Evolutionary conservation across 306 rosid genomes (phyloP).

Genomic region (Cyamopsis tetragonoloba): DNA sequence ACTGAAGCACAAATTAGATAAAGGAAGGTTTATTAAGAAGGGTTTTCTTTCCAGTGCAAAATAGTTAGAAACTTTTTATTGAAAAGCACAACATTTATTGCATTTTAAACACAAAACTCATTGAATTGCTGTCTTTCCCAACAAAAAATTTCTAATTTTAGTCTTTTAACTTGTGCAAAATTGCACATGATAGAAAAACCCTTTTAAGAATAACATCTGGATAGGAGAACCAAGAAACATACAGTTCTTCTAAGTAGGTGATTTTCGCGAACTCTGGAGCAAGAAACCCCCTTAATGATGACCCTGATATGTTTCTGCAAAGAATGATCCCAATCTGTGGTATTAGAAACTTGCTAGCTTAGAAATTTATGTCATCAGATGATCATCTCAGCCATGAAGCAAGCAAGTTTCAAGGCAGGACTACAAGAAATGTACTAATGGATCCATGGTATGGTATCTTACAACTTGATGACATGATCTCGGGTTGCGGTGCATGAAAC

Average conservation of each 20-base stretch:
- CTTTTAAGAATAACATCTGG: not conserved
- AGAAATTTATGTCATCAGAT: slow-evolving; percentile 5
- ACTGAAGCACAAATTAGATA: not conserved
- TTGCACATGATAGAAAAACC: no score
- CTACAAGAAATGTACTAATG: slow-evolving; percentile 10
- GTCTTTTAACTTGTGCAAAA: no score
- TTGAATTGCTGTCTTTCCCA: no score
- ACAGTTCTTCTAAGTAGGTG: slow-evolving; percentile 75
- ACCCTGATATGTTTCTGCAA: slow-evolving; percentile 80
- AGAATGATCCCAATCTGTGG: slow-evolving; percentile 27
- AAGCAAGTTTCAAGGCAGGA: not conserved
- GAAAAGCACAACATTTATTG: no score
- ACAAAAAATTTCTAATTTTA: no score
- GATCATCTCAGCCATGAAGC: slow-evolving; percentile 14
- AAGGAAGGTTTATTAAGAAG: not conserved
- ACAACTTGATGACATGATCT: slow-evolving; percentile 81
- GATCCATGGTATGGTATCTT: slow-evolving; percentile 34
- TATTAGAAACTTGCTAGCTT: slow-evolving; percentile 20
- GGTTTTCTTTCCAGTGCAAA: no score
- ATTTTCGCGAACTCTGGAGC: slow-evolving; percentile 77
- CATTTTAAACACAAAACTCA: no score
- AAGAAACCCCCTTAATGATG: slow-evolving; percentile 69
- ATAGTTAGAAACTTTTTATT: no score
- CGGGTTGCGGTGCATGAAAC: slow-evolving; percentile 53
- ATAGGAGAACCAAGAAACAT: slow-evolving; percentile 26